These are phyloP conservation scores for Podila epigama DNA, from an alignment of 192 early-diverging fungal species.

Conservation along the genomic window DNA sequence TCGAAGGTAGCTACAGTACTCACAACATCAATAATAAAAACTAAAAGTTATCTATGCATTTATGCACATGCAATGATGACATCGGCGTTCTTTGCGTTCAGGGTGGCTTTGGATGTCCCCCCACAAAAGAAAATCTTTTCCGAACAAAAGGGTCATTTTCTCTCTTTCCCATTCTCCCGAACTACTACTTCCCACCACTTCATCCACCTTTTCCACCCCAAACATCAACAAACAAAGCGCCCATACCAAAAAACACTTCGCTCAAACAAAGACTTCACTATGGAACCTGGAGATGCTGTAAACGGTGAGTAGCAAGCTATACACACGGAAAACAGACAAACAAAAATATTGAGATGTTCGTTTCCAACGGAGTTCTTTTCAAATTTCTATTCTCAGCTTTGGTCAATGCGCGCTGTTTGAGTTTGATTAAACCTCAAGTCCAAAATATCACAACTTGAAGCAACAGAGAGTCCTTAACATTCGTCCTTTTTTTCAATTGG, in stretches of 20 bases:
- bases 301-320: conserved; percentile 4
- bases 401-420: background rate
- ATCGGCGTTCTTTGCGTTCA: too few relatives aligned
- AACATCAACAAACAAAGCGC: background rate
- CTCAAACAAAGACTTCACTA: conserved; percentile 1
- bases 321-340: background rate
- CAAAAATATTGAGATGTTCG: background rate
- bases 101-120: too few relatives aligned
- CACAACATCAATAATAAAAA: too few relatives aligned
- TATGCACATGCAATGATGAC: too few relatives aligned
- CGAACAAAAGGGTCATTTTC: too few relatives aligned
- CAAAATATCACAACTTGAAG: background rate
- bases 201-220: background rate
- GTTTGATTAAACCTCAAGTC: background rate
- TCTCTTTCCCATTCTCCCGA: background rate
- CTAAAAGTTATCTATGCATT: too few relatives aligned
- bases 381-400: background rate
- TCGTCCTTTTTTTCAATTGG: background rate
- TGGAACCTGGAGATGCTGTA: conserved; percentile 16
- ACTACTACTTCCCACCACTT: background rate
- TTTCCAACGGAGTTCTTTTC: too few relatives aligned
- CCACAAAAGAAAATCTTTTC: conserved; percentile 14
- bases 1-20: too few relatives aligned
- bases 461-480: background rate
- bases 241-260: background rate